Percentiles rank a stretch among this genome's conserved stretches.
These are phyloP conservation scores for Cavenderia fasciculata DNA, from an alignment of 78 protist species.

Conservation along the genomic window DNA sequence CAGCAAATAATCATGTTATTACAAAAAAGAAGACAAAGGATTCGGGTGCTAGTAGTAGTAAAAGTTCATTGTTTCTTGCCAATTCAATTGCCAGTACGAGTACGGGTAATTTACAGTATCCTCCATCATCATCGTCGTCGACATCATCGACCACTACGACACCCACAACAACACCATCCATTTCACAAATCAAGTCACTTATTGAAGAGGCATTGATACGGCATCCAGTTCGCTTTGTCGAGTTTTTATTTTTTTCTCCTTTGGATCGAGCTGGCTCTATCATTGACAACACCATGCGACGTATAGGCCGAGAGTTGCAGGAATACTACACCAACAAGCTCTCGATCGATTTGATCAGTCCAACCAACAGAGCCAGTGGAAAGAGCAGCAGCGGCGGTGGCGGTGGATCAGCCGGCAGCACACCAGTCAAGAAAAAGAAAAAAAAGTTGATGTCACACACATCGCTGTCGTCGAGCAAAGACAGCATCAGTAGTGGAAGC, in stretches of 20 bases:
- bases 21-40: no score
- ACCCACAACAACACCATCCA: background rate
- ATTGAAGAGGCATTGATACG: conserved; percentile 18
- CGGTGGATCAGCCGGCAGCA: background rate
- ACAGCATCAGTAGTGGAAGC: background rate
- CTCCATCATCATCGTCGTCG: background rate
- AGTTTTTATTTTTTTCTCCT: conserved; percentile 65
- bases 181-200: background rate
- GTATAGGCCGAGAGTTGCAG: conserved; percentile 39
- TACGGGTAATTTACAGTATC: no score
- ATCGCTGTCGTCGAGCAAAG: background rate
- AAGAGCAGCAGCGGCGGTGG: background rate
- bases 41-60: conserved; percentile 10
- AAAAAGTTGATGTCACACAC: conserved; percentile 9
- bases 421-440: conserved; percentile 23
- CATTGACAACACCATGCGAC: conserved; percentile 22
- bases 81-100: background rate
- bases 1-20: no score
- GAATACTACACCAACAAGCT: conserved; percentile 6
- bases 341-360: conserved; percentile 51
- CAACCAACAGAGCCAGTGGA: conserved; percentile 5
- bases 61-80: background rate
- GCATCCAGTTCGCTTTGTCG: conserved; percentile 46
- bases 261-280: conserved; percentile 58
- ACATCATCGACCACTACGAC: background rate